Base-by-base conservation (phyloP, 345 rosid genomes). In the Citrus sp. region DNA sequence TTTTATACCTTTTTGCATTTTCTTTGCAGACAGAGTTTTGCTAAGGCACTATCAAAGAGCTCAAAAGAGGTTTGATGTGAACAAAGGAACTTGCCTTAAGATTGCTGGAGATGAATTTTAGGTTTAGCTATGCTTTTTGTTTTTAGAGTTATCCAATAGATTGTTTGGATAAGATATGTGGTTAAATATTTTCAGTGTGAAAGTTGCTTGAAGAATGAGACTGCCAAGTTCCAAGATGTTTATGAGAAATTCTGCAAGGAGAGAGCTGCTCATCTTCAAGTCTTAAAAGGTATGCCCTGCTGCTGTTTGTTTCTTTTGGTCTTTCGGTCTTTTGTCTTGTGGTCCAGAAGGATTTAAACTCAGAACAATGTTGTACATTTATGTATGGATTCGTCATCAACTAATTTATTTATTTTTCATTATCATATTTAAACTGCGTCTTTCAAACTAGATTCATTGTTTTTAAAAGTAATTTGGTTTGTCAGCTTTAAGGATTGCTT, bases 161-260 rank as follows among this genome's bases (percentile, higher is more conserved):
- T 56, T 40, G 25, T 28, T 19, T 0, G 54, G 70, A 64, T 24
- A 72, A 49, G 40, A 25, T 70, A 34, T 74, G 7, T 64, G 62
- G 78, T 65, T 83, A 24, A 24, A 32, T 72, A 67, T 73, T 37
- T 87, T 79, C 82, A 93, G 97, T 88, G 95, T 77, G 94, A 85
- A 78, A 88, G 74, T 75, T 81, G 87, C 85, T 82, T 92, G 85
- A 92, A 89, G 89, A 82, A 72, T 54, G 95, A 93, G 87, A 59
- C 89, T 60, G 82, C 87, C 55, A 90, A 90, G 90, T 90, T 90
- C 79, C 90, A 90, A 81, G 88, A 85, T 76, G 86, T 88, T 38
- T 82, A 87, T 60, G 90, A 89, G 72, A 92, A 88, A 70, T 93
- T 91, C 79, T 84, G 87, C 88, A 87, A 85, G 80, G 98, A 93